Evolutionary conservation across 257 asterid species (phyloP).

Genomic region (Agastache rugosa): DNA sequence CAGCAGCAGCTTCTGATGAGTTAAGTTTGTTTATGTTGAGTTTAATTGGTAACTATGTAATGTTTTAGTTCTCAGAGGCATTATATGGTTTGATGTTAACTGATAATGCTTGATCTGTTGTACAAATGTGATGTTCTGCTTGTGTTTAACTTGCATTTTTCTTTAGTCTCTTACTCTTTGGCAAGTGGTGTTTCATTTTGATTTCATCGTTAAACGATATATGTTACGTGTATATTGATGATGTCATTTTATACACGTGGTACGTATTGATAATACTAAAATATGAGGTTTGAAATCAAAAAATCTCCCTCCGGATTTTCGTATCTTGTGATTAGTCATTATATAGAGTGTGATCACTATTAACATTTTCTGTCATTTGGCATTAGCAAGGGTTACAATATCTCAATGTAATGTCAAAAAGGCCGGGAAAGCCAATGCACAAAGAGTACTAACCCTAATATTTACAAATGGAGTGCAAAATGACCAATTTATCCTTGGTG

Average conservation of each 20-base stretch:
- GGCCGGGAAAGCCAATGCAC: background rate
- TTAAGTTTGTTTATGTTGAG: constrained; percentile 7
- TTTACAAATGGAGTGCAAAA: background rate
- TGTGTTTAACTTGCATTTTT: background rate
- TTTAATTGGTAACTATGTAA: background rate
- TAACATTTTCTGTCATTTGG: background rate
- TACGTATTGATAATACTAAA: background rate
- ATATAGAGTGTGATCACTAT: too few relatives aligned
- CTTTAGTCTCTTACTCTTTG: background rate
- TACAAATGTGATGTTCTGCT: constrained; percentile 22
- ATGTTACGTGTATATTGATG: background rate
- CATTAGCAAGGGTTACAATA: background rate
- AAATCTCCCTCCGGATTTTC: too few relatives aligned
- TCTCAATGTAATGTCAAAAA: background rate
- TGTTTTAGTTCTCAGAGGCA: background rate
- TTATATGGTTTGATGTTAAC: background rate
- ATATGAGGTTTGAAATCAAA: too few relatives aligned
- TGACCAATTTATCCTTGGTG: constrained; percentile 25
- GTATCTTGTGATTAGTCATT: background rate
- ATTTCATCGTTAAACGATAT: background rate
- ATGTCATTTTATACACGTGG: constrained; percentile 2
- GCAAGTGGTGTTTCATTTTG: background rate
- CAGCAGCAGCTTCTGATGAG: background rate
- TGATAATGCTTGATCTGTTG: constrained; percentile 1
- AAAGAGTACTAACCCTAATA: background rate